Percentiles rank a stretch among this genome's conserved stretches.
These are phyloP conservation scores for Pichia sp. DNA, from an alignment of 1,139 yeast species.

Conservation along the genomic window DNA sequence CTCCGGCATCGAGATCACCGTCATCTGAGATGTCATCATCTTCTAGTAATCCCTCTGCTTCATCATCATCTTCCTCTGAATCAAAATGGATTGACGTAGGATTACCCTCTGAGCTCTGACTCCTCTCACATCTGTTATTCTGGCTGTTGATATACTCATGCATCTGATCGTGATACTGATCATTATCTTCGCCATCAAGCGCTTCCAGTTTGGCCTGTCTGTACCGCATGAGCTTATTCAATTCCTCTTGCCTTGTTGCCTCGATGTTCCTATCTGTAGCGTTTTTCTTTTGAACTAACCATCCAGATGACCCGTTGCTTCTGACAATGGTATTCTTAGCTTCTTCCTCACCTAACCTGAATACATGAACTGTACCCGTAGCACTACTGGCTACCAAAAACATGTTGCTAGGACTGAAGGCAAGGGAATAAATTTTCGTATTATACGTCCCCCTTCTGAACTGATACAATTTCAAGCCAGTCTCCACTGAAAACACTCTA, in stretches of 20 bases:
- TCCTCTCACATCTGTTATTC: too few relatives aligned
- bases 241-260: constrained; percentile 13
- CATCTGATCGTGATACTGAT: too few relatives aligned
- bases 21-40: constrained; percentile 14
- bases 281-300: constrained; percentile 10
- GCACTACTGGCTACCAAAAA: constrained; percentile 82
- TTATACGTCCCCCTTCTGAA: constrained; percentile 95
- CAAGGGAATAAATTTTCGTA: constrained; percentile 75
- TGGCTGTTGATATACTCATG: too few relatives aligned
- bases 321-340: constrained; percentile 31
- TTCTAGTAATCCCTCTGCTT: constrained; percentile 10
- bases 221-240: constrained; percentile 10
- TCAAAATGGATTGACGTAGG: constrained; percentile 12
- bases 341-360: constrained; percentile 61
- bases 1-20: constrained; percentile 4
- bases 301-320: constrained; percentile 12
- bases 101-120: too few relatives aligned
- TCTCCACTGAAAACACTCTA: constrained; percentile 76
- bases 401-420: constrained; percentile 68
- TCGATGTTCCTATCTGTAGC: constrained; percentile 9
- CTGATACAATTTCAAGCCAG: constrained; percentile 79
- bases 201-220: constrained; percentile 9
- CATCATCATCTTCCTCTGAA: constrained; percentile 19
- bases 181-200: constrained; percentile 1
- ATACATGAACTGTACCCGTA: constrained; percentile 89